These are phyloP conservation scores for Phytophthora sp. DNA, from an alignment of 352 stramenopile genomes.

Conservation along the genomic window DNA sequence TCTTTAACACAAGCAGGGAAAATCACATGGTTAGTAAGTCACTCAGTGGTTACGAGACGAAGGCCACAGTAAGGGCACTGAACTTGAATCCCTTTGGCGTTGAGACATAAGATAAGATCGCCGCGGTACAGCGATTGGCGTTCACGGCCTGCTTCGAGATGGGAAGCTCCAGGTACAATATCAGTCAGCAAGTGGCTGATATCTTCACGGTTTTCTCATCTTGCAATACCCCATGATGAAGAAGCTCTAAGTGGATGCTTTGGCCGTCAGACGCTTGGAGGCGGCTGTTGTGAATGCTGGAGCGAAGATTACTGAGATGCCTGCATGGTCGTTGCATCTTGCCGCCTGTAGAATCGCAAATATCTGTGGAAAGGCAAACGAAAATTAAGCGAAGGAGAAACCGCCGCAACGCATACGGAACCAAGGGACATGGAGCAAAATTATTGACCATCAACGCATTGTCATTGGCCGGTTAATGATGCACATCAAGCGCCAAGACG, in stretches of 20 bases:
- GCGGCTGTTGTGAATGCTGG: not conserved
- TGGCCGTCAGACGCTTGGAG: not conserved
- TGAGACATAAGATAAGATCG: not conserved
- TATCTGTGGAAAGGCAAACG: no score
- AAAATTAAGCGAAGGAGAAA: not conserved
- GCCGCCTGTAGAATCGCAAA: not conserved
- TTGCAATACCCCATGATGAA: not conserved
- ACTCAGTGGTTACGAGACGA: conserved; percentile 9
- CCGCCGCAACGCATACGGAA: not conserved
- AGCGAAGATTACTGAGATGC: no score
- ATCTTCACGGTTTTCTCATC: conserved; percentile 2
- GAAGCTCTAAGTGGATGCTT: no score
- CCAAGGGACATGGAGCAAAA: no score
- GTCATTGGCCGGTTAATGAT: conserved; percentile 13
- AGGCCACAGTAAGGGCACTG: not conserved
- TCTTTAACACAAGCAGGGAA: conserved; percentile 19
- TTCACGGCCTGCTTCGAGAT: not conserved
- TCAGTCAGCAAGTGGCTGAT: not conserved
- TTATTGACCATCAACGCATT: conserved; percentile 10
- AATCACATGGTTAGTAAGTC: conserved; percentile 16
- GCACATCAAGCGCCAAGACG: conserved; percentile 10
- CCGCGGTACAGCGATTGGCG: not conserved
- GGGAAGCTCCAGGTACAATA: not conserved
- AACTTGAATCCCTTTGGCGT: not conserved
- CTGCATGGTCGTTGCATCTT: not conserved